Evolutionary conservation across 768 basidiomycete species (phyloP), one percentile per base, ranked within the genome.

Genomic region (Rhizopogon rudus): DNA sequence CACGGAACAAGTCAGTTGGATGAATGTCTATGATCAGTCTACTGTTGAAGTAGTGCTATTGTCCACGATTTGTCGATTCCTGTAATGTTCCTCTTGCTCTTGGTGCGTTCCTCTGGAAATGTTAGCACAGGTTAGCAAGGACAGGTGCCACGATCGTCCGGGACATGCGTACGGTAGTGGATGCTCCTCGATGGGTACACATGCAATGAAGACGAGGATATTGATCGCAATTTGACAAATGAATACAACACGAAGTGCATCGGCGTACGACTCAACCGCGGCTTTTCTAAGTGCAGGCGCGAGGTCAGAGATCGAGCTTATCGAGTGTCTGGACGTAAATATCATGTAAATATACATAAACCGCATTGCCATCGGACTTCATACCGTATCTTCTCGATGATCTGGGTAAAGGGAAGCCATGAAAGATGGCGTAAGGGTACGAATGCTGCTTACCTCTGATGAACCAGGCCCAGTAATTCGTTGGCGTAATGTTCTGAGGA

Each of bases 161-260:
- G 40, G 57, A 25, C 37, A 55, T 37, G 37, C 60, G 52, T 54
- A 69, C 67, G 87, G 83, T 65, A 88, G 67, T 33, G 76, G 72
- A 65, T 83, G 85, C 65, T 90, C 90, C 72, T 89, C 81, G 49
- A 94, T 89, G 6, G 88, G 86, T 60, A 91, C 63, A 66, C 82
- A 85, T 43, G 81, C 77, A 56, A 93, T 71, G 66, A 92, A 81
- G 40, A 80, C 78, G 56, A 90, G 65, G 64, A 90, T 60, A 59
- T 85, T 86, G 60, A 87, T 73, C 31, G 78, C 85, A 51, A 79
- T 76, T 65, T 93, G 91, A 64, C 84, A 86, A 56, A 91, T 83
- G 75, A 94, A 95, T 57, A 92, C 90, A 60, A 83, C 83, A 64
- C 81, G 84, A 63, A 94, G 75, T 56, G 92, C 88, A 65, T 83